Conservation (phyloP, 176 grass and related monocot species). For the Rhynchospora pubera region DNA sequence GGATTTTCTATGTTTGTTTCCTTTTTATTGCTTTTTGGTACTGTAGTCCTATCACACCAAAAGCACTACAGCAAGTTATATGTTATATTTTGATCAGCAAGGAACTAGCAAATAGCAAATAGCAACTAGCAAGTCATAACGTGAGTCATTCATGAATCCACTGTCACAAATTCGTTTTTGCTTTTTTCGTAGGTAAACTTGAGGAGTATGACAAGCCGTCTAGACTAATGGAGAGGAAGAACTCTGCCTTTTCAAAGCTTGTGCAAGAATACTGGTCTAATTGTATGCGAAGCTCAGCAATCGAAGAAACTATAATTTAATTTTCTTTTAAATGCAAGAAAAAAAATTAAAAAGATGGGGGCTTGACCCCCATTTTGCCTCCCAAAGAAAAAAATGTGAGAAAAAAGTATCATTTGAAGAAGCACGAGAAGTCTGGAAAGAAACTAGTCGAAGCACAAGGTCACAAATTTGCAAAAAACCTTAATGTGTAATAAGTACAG, state of each 20-base stretch:
- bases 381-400: no score
- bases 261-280: conserved; percentile 94
- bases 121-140: no score
- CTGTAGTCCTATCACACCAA: background rate
- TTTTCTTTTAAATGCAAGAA: background rate
- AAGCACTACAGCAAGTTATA: background rate
- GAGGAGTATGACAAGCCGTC: conserved; percentile 80
- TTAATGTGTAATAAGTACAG: no score
- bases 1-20: no score
- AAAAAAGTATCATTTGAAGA: background rate
- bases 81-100: background rate
- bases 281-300: conserved; percentile 49
- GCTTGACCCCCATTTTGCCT: no score
- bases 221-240: conserved; percentile 61
- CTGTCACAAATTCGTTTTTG: background rate
- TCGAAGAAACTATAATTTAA: background rate
- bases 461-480: no score
- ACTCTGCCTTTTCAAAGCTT: conserved; percentile 84
- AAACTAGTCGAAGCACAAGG: background rate
- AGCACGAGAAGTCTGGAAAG: no score
- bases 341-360: no score
- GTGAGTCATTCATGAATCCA: no score
- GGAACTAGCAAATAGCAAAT: background rate
- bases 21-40: background rate
- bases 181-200: conserved; percentile 45